A percentile compares a stretch with the other conserved stretches of the same genome.
Conservation (phyloP, 495 filamentous ascomycete species). For the Neurospora sp. region DNA sequence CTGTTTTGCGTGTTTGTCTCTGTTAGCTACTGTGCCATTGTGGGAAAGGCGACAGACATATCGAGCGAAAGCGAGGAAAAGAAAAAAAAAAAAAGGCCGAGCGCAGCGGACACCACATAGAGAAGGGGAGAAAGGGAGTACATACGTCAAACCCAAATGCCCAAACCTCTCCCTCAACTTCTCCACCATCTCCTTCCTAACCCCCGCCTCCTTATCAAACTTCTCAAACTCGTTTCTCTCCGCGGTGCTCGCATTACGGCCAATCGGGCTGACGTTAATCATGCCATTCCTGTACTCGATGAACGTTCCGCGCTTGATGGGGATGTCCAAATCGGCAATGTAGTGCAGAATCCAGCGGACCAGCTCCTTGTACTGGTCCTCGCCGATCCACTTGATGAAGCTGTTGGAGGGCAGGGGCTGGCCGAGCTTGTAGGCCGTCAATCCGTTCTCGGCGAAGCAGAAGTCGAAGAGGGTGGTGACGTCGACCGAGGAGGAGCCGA, state of each 20-base stretch:
- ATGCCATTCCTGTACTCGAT: slow-evolving; percentile 96
- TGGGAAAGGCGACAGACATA: background rate
- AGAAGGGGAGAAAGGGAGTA: slow-evolving; percentile 9
- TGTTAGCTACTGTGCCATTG: background rate
- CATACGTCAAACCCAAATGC: slow-evolving; percentile 76
- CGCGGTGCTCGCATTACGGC: slow-evolving; percentile 73
- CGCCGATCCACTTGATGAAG: slow-evolving; percentile 91
- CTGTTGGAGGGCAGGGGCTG: slow-evolving; percentile 56
- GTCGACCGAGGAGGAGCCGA: slow-evolving; percentile 51
- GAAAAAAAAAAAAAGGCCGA: background rate
- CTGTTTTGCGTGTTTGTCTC: slow-evolving; percentile 28
- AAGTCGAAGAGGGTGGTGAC: slow-evolving; percentile 86
- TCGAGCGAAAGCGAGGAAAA: background rate
- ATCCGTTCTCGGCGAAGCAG: slow-evolving; percentile 91
- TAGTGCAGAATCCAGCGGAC: slow-evolving; percentile 81
- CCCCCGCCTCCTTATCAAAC: slow-evolving; percentile 66
- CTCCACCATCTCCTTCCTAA: slow-evolving; percentile 62
- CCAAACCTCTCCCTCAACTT: slow-evolving; percentile 71
- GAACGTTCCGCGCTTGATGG: slow-evolving; percentile 90
- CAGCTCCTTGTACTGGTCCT: slow-evolving; percentile 82
- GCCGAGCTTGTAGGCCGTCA: slow-evolving; percentile 81
- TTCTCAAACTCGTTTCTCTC: slow-evolving; percentile 72
- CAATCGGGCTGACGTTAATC: slow-evolving; percentile 89
- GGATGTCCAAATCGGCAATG: slow-evolving; percentile 77
- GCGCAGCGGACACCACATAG: background rate